Base-by-base conservation (phyloP, 1,139 yeast species). In the Protomyces gravidus region DNA sequence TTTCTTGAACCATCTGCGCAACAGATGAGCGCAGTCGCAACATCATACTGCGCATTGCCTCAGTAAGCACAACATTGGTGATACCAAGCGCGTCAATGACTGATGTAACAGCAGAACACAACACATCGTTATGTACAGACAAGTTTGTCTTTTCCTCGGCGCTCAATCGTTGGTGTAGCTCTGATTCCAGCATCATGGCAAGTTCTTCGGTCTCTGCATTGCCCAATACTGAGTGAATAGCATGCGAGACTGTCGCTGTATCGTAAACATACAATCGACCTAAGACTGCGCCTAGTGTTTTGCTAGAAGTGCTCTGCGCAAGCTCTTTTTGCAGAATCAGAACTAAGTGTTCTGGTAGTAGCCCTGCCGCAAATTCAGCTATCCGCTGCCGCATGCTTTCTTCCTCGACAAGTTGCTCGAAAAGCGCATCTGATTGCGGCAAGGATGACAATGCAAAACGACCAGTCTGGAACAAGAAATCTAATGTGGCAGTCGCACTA, bases 31-130 rank as follows among this genome's bases (percentile, higher is more conserved):
- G 23, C 7, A 53, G 33, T 23, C 45, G 30, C 21, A 32, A 9
- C 15, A 46, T 32, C 27, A 53, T 2, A 11, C 25, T 36, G 23
- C 17, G 23, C 33, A 32, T 21, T 1, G 25, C 11, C 15, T 9
- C 36, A 13, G 58, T 32, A 15, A 53, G 28, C 28, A 53, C 33
- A 21, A 53, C 15, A 36, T 46, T 53, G 15, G 46, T 7, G 3
- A 53, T 15, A 25, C 58, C 58, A 17, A 53, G 30, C 9, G 58
- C 27, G 46, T 53, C 58, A 11, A 53, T 15, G 7, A 53, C 23
- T 13, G 28, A 27, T 6, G 51, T 46, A 21, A 46, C 45, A 11
- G 26, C 19, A 13, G 51, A 30, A 42, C 51, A 53, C 23, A 46
- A 25, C 17, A 46, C 21, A 15, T 53, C 58, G 33, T 53, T 45